Percentiles rank a stretch among this genome's conserved stretches.
phyloP scores from a whole-genome alignment of 2,329 filamentous ascomycete species.

The Esteya vermicola region DNA sequence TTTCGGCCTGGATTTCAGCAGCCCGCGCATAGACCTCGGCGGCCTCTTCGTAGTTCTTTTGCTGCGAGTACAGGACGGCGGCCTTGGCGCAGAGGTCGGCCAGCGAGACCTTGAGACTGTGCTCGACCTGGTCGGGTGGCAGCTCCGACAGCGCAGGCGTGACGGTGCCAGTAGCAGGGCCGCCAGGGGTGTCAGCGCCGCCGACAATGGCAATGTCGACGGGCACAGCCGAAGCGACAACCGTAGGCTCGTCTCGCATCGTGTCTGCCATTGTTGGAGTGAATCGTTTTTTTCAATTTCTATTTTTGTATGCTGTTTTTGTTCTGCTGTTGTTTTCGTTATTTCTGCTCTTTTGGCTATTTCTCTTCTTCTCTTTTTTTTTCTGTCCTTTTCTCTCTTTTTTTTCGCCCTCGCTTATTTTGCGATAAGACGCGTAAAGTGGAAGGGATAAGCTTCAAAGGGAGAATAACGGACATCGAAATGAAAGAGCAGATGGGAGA shows the following conservation, averaged over 20 bases:
- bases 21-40: constrained; percentile 81
- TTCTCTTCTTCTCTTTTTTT: no score
- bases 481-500: no score
- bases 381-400: no score
- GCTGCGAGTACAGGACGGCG: constrained; percentile 73
- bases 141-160: constrained; percentile 18
- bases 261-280: constrained; percentile 11
- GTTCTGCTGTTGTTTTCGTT: no score
- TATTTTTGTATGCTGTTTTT: no score
- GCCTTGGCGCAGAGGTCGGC: constrained; percentile 69
- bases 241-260: background rate
- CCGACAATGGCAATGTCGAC: constrained; percentile 3
- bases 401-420: no score
- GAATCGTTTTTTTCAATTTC: no score
- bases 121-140: constrained; percentile 17
- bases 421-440: no score
- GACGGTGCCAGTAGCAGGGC: constrained; percentile 15
- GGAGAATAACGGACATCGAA: no score
- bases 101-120: constrained; percentile 44
- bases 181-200: constrained; percentile 14
- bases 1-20: constrained; percentile 73
- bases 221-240: constrained; percentile 6
- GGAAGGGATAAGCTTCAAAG: no score
- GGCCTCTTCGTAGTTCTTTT: constrained; percentile 66
- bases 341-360: no score